These are phyloP conservation scores for Agaricus sinodeliciosus DNA, from an alignment of 768 basidiomycete species.

Conservation along the genomic window DNA sequence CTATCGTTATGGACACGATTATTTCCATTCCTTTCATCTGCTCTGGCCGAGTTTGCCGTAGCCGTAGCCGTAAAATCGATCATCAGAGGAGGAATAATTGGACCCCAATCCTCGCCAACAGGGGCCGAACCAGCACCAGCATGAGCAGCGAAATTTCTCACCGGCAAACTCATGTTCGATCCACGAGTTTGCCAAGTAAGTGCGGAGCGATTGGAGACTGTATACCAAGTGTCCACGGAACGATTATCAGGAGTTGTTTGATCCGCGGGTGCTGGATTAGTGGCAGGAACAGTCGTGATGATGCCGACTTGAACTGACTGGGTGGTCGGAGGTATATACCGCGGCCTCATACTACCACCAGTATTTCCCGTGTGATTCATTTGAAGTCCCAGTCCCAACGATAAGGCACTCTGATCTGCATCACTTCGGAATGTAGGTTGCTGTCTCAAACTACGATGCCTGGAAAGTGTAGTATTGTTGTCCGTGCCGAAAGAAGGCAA, in stretches of 20 bases:
- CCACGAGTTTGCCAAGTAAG: conserved; percentile 7
- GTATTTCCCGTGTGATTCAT: neutral
- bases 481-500: conserved; percentile 1
- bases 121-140: neutral
- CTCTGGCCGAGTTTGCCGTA: neutral
- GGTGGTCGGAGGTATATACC: neutral
- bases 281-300: neutral
- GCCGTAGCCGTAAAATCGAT: neutral
- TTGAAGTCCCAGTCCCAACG: neutral
- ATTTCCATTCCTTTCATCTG: neutral
- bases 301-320: neutral
- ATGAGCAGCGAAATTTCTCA: neutral
- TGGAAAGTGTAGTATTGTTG: neutral
- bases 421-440: neutral
- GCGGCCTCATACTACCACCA: neutral
- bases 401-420: neutral
- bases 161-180: neutral
- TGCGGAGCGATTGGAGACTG: neutral
- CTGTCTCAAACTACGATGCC: neutral
- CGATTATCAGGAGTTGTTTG: neutral
- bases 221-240: neutral
- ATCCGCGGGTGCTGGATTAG: neutral
- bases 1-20: neutral
- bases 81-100: neutral
- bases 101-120: conserved; percentile 1